Base-by-base conservation (phyloP, 371 early-diverging fungal genomes). In the Lichtheimia ornata region DNA sequence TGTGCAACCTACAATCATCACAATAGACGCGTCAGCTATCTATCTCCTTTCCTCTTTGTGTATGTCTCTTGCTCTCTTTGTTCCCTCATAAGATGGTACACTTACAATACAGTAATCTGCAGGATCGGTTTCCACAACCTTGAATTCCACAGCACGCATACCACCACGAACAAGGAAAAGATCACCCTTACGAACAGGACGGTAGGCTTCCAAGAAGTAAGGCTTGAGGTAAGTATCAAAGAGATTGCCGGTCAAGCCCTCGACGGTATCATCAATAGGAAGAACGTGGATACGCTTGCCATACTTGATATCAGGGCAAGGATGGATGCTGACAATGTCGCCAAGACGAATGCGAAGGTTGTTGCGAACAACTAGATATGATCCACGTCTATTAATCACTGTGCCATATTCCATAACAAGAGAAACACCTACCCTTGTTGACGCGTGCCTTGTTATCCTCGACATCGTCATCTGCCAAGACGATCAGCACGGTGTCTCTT, bases 121-220 rank as follows among this genome's bases (percentile, higher is more conserved):
- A 24, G 97, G 97, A 56, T 98, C 99, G 1, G 91, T 89, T 70
- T 97, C 97, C 12, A 98, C 94, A 25, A 99, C 94, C 84, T 99
- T 99, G 87, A 99, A 99, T 77, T 99, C 99, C 4, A 99, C 96
- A 18, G 95, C 95, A 62, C 99, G 84, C 96, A 95, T 98, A 70
- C 97, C 98, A 58, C 94, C 98, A 63, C 95, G 87, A 28, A 98
- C 97, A 59, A 94, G 81, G 86, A 98, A 99, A 47, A 90, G 75
- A 77, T 97, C 97, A 18, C 97, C 99, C 78, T 94, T 91, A 60
- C 94, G 83, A 42, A 99, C 93, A 49, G 98, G 98, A 69, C 98
- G 85, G 75, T 96, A 81, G 17, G 96, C 94, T 72, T 98, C 97
- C 73, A 97, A 71, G 78, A 99, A 99, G 77, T 98, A 98, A 20